Percentiles rank a stretch among this genome's conserved stretches.
phyloP scores from a whole-genome alignment of 2,329 filamentous ascomycete genomes.

The Botrytis galanthina region DNA sequence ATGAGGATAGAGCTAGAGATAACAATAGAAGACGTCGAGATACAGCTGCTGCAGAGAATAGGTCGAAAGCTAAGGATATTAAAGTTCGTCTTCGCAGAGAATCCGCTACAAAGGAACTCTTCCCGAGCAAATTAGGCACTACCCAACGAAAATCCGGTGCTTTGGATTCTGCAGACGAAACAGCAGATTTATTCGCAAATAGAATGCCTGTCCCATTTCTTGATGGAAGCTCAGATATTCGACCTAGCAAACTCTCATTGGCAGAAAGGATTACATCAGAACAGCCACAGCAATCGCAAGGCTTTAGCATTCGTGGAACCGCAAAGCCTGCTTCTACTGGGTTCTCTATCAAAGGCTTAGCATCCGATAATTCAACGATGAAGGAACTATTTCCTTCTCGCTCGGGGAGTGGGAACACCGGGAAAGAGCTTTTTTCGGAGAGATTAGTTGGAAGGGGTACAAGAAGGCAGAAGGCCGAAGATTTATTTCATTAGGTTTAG shows the following conservation, averaged over 20 bases:
- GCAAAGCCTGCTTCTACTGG: slow-evolving; percentile 46
- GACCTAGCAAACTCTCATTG: slow-evolving; percentile 25
- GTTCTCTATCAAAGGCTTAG: slow-evolving; percentile 66
- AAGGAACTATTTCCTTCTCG: slow-evolving; percentile 70
- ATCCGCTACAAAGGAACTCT: slow-evolving; percentile 48
- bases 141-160: slow-evolving; percentile 49
- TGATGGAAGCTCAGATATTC: slow-evolving; percentile 43
- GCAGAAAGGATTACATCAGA: slow-evolving; percentile 33
- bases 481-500: slow-evolving; percentile 61
- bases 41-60: slow-evolving; percentile 40
- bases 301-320: slow-evolving; percentile 61
- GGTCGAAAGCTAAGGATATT: slow-evolving; percentile 46
- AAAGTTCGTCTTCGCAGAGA: slow-evolving; percentile 38
- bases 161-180: slow-evolving; percentile 54
- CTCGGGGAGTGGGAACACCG: slow-evolving; percentile 54
- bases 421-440: slow-evolving; percentile 68
- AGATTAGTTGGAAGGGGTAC: slow-evolving; percentile 56
- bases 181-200: slow-evolving; percentile 50
- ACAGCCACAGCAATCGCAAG: slow-evolving; percentile 39
- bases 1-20: slow-evolving; percentile 40
- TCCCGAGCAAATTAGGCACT: slow-evolving; percentile 48
- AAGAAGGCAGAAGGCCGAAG: slow-evolving; percentile 66
- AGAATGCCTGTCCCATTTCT: slow-evolving; percentile 50
- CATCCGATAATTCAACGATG: slow-evolving; percentile 51
- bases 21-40: slow-evolving; percentile 37